A percentile compares a stretch with the other conserved stretches of the same genome.
phyloP scores from a whole-genome alignment of 148 eudicot species.

The Vaccinium corymbosum region DNA sequence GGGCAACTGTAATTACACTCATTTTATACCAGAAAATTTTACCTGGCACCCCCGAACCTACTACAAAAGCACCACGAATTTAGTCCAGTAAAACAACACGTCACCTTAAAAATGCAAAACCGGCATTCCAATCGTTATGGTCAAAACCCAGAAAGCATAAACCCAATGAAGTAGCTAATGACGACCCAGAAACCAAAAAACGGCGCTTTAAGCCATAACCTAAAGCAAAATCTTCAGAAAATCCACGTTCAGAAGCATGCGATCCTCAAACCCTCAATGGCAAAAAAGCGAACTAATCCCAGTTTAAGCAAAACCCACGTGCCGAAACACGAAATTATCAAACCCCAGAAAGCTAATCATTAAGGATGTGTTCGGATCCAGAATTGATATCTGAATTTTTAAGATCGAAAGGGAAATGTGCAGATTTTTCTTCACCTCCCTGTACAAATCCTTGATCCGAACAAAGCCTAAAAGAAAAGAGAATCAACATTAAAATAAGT shows the following conservation, averaged over 20 bases:
- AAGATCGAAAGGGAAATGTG: not conserved
- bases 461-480: not conserved
- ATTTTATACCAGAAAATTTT: not conserved
- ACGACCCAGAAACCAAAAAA: not conserved
- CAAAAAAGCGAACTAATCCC: not conserved
- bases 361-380: not conserved
- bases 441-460: not conserved
- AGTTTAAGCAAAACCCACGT: not conserved
- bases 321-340: not conserved
- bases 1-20: not conserved
- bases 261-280: not conserved
- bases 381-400: not conserved
- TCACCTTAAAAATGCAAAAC: not conserved
- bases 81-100: not conserved
- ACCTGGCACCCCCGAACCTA: not conserved
- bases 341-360: not conserved
- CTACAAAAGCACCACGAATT: not conserved
- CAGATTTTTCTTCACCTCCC: not conserved
- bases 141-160: not conserved
- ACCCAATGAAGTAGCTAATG: not conserved
- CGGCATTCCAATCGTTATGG: not conserved
- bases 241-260: conserved; percentile 4
- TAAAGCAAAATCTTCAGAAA: not conserved
- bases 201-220: not conserved
- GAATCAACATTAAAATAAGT: not conserved